Evolutionary conservation across 352 stramenopile species (phyloP).

Genomic region (Globisporangium spinosum): DNA sequence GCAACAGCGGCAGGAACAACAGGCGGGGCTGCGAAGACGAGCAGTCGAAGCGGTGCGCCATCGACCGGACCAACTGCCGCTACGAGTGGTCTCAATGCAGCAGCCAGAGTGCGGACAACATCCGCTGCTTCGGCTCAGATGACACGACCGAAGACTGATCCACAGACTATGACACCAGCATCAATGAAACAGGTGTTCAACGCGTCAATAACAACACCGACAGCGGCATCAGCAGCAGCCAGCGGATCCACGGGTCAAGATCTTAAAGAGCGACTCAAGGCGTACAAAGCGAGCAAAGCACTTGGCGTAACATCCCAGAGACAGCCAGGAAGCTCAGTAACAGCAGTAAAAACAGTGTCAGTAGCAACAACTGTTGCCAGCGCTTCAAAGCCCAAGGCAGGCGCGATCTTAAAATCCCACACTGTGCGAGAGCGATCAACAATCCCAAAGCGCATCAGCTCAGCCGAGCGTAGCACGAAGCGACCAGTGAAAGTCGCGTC

Average conservation of each 20-base stretch:
- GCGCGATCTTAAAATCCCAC: neutral
- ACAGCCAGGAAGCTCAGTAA: neutral
- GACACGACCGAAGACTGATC: neutral
- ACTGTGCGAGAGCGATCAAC: slow-evolving; percentile 12
- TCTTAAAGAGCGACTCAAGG: slow-evolving; percentile 37
- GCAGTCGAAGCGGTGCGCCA: neutral
- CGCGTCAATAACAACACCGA: slow-evolving; percentile 4
- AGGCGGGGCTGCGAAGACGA: neutral
- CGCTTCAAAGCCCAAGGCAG: neutral
- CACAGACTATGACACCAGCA: slow-evolving; percentile 8
- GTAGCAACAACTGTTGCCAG: neutral
- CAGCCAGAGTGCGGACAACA: neutral
- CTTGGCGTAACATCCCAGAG: slow-evolving; percentile 9
- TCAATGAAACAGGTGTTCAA: neutral
- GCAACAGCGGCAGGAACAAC: neutral
- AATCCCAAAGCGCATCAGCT: slow-evolving; percentile 21
- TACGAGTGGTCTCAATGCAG: neutral
- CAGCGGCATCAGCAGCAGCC: neutral
- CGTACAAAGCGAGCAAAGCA: slow-evolving; percentile 41
- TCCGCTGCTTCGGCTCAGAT: neutral
- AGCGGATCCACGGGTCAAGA: slow-evolving; percentile 10
- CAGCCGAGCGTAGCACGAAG: slow-evolving; percentile 16
- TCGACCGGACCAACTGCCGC: neutral
- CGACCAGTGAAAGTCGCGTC: slow-evolving; percentile 18
- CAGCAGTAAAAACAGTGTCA: neutral